These are phyloP conservation scores for Tetradesmus lagerheimii DNA, from an alignment of 139 green algal genomes.

Conservation along the genomic window DNA sequence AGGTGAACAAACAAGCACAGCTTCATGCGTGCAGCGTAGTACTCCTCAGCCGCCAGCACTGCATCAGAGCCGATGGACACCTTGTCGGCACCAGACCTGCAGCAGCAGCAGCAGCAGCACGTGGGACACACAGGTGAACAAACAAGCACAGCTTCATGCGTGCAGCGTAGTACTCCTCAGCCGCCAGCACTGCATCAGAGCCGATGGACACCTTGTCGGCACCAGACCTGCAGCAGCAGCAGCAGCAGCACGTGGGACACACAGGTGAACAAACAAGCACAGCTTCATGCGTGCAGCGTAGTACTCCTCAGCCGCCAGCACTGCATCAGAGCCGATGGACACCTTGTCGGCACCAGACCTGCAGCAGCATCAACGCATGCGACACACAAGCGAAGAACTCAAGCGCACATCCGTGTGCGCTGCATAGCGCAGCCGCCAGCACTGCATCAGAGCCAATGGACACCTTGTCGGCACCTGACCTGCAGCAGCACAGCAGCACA, in stretches of 20 bases:
- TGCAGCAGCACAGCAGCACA: not conserved
- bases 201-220: slow-evolving; percentile 99
- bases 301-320: slow-evolving; percentile 80
- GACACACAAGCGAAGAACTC: not conserved
- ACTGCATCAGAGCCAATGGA: slow-evolving; percentile 98
- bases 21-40: slow-evolving; percentile 61
- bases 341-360: slow-evolving; percentile 96
- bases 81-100: slow-evolving; percentile 95
- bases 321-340: slow-evolving; percentile 96
- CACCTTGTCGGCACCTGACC: slow-evolving; percentile 96
- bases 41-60: slow-evolving; percentile 80
- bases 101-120: too few species aligned
- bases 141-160: too few species aligned
- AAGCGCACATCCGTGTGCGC: too few species aligned
- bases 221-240: slow-evolving; percentile 76
- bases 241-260: too few species aligned
- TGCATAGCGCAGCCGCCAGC: slow-evolving; percentile 75
- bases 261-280: too few species aligned
- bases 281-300: too few species aligned
- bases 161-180: slow-evolving; percentile 70
- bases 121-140: too few species aligned
- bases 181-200: slow-evolving; percentile 88
- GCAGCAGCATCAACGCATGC: not conserved
- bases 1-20: too few species aligned
- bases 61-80: slow-evolving; percentile 97